Evolutionary conservation across 805 yeast genomes (phyloP).

Genomic region (Hanseniaspora jakobsenii): DNA sequence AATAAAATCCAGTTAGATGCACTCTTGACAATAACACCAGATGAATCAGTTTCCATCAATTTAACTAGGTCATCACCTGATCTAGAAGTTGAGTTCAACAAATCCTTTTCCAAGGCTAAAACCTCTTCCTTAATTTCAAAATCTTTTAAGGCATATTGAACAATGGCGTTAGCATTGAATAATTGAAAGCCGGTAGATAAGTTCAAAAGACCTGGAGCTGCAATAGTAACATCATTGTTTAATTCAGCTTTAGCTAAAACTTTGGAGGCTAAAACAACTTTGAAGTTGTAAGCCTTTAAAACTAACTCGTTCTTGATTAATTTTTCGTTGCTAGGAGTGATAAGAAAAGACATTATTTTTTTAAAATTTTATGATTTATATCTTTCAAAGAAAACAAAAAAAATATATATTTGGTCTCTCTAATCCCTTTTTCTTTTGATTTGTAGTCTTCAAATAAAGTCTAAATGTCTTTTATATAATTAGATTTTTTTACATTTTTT

Average conservation of each 20-base stretch:
- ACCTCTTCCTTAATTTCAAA: constrained; percentile 32
- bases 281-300: constrained; percentile 25
- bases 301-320: constrained; percentile 8
- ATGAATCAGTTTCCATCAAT: no score
- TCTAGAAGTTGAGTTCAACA: constrained; percentile 22
- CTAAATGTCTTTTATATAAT: no score
- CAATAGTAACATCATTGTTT: constrained; percentile 20
- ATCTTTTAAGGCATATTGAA: constrained; percentile 47
- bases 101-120: constrained; percentile 20
- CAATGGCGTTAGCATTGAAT: constrained; percentile 56
- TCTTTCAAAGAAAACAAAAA: no score
- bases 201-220: constrained; percentile 17
- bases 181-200: constrained; percentile 32
- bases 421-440: no score
- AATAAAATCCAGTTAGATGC: constrained; percentile 50
- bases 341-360: constrained; percentile 4
- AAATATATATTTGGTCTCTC: background rate
- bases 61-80: no score
- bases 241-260: constrained; percentile 25
- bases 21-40: constrained; percentile 26
- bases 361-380: no score
- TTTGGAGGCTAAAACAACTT: constrained; percentile 26
- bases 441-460: no score
- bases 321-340: constrained; percentile 11
- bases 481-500: no score